Evolutionary conservation across 495 filamentous ascomycete species (phyloP).

Genomic region (Talaromyces thailandensis): DNA sequence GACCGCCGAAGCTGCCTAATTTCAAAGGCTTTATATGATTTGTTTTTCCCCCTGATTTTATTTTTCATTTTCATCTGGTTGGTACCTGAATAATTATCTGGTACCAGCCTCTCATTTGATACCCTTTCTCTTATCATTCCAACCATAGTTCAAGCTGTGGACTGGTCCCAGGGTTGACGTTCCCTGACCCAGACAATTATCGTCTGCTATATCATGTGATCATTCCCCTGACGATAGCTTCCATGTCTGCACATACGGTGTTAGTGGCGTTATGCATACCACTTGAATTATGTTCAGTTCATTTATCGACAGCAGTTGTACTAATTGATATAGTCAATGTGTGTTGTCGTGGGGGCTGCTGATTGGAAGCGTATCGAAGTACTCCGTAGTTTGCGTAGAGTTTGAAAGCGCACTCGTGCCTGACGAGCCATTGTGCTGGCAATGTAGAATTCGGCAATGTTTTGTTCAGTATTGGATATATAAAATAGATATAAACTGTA

Average conservation of each 20-base stretch:
- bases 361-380: background rate
- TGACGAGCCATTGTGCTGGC: background rate
- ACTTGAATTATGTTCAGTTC: background rate
- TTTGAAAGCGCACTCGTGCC: background rate
- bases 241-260: constrained; percentile 3
- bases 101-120: background rate
- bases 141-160: background rate
- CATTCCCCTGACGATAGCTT: background rate
- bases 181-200: background rate
- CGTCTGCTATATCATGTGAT: background rate
- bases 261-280: background rate
- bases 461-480: background rate
- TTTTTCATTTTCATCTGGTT: constrained; percentile 12
- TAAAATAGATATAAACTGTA: background rate
- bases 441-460: background rate
- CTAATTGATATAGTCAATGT: background rate
- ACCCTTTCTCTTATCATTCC: background rate
- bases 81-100: background rate
- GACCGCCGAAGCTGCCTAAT: background rate
- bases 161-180: background rate
- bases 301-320: background rate
- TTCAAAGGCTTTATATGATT: background rate
- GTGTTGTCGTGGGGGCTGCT: background rate
- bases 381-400: background rate
- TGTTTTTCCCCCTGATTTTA: constrained; percentile 16